A percentile compares a stretch with the other conserved stretches of the same genome.
phyloP scores from a whole-genome alignment of 495 filamentous ascomycete species.

The Tuber melanosporum region DNA sequence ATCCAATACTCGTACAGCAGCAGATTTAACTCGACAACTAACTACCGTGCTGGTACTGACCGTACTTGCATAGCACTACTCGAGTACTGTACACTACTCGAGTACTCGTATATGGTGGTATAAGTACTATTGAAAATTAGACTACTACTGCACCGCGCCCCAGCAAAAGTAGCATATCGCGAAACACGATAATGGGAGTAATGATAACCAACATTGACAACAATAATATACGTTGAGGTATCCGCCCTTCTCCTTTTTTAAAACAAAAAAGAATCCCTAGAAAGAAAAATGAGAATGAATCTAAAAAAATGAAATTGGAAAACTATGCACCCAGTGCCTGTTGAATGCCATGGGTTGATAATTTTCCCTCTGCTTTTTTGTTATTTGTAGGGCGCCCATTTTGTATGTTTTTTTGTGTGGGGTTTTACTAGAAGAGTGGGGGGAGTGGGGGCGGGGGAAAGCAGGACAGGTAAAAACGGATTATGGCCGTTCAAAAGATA shows the following conservation, averaged over 20 bases:
- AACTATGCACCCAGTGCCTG: constrained; percentile 18
- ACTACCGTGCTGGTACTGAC: too few species aligned
- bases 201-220: constrained; percentile 8
- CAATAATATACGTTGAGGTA: constrained; percentile 32
- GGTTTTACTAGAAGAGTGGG: background rate
- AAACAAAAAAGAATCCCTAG: background rate
- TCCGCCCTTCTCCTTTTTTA: constrained; percentile 4
- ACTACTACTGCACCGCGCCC: background rate
- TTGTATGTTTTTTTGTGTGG: background rate
- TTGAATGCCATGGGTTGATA: constrained; percentile 28
- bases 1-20: background rate
- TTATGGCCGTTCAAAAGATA: background rate
- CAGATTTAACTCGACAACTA: background rate
- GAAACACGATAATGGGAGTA: background rate
- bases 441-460: background rate
- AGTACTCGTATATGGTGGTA: background rate
- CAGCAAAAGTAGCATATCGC: background rate
- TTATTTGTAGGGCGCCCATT: background rate
- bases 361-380: constrained; percentile 1
- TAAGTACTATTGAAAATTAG: background rate
- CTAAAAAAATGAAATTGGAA: constrained; percentile 9
- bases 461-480: background rate
- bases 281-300: background rate
- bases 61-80: too few species aligned
- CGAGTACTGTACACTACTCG: too few species aligned